These are phyloP conservation scores for Chytriomyces sp. DNA, from an alignment of 192 early-diverging fungal genomes.

Conservation along the genomic window DNA sequence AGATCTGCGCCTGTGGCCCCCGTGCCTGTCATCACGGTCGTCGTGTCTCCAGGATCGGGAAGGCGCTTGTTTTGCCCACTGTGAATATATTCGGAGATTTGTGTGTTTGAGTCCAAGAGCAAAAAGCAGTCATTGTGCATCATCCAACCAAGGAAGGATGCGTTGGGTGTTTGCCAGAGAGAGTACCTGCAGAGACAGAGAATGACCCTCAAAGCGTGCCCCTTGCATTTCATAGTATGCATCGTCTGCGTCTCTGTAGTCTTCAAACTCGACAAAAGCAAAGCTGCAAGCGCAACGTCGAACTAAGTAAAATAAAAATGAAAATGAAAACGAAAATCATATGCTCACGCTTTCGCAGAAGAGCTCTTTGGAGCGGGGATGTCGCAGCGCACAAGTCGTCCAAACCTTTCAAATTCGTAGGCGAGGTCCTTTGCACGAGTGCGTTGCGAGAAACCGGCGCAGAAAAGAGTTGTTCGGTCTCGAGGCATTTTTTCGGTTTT, in stretches of 20 bases:
- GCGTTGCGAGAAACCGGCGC: constrained; percentile 77
- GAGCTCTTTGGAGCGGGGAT: constrained; percentile 50
- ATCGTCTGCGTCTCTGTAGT: constrained; percentile 87
- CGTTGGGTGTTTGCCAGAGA: constrained; percentile 37
- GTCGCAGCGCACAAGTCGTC: constrained; percentile 55
- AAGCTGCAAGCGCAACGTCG: constrained; percentile 59
- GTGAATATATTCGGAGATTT: too few relatives aligned
- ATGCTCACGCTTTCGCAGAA: constrained; percentile 41
- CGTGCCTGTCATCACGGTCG: constrained; percentile 57
- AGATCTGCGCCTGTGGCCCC: background rate
- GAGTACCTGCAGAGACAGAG: constrained; percentile 73
- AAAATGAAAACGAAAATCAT: constrained; percentile 26
- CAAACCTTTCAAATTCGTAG: constrained; percentile 92
- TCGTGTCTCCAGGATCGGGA: constrained; percentile 78
- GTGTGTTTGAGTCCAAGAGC: too few relatives aligned
- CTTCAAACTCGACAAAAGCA: constrained; percentile 96
- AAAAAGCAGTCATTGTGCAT: too few relatives aligned
- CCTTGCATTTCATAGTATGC: constrained; percentile 95
- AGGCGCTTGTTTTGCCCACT: constrained; percentile 86
- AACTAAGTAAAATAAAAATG: constrained; percentile 3
- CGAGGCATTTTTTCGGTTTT: constrained; percentile 29
- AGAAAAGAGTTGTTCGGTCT: constrained; percentile 73
- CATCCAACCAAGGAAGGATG: constrained; percentile 34
- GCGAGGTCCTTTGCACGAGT: constrained; percentile 91
- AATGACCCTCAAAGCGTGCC: constrained; percentile 76